Conservation (phyloP, 2,329 filamentous ascomycete genomes). For the Phoma sp. region DNA sequence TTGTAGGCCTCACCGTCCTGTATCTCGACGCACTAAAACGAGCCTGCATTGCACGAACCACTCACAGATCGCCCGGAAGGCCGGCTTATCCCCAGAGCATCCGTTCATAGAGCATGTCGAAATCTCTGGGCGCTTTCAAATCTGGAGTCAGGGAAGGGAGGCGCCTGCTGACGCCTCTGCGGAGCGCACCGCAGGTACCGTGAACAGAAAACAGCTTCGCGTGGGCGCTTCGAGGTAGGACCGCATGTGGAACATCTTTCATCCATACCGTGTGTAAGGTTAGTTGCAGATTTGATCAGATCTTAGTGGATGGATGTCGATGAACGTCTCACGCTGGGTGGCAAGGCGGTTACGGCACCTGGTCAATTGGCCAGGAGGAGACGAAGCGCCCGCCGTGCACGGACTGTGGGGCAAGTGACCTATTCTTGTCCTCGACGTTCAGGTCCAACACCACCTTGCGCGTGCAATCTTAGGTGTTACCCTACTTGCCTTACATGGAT, state of each 20-base stretch:
- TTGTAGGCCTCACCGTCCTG: constrained; percentile 39
- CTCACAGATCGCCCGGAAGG: constrained; percentile 33
- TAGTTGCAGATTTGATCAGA: not conserved
- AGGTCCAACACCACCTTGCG: constrained; percentile 13
- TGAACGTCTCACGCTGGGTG: constrained; percentile 26
- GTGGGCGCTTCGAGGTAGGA: constrained; percentile 38
- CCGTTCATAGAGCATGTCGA: constrained; percentile 27
- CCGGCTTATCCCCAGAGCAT: constrained; percentile 21
- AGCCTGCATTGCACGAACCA: constrained; percentile 30
- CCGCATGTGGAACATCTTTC: constrained; percentile 28
- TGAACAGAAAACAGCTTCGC: constrained; percentile 26
- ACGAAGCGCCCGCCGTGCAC: constrained; percentile 10
- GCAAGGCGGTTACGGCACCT: constrained; percentile 27
- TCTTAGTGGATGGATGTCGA: constrained; percentile 31
- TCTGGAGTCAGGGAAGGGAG: constrained; percentile 28
- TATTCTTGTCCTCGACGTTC: constrained; percentile 11
- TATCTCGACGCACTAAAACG: constrained; percentile 34
- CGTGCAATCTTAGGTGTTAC: constrained; percentile 10
- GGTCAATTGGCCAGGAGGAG: constrained; percentile 26
- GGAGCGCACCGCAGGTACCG: constrained; percentile 20
- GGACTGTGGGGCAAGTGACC: constrained; percentile 5
- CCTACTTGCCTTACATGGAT: constrained; percentile 1
- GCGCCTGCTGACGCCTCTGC: constrained; percentile 42
- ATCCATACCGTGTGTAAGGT: constrained; percentile 29
- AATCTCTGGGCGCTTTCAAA: constrained; percentile 33